Evolutionary conservation across 108 stramenopile species (phyloP), one percentile per base, ranked within the genome.

Genomic region (Nannochloropsis gaditana): DNA sequence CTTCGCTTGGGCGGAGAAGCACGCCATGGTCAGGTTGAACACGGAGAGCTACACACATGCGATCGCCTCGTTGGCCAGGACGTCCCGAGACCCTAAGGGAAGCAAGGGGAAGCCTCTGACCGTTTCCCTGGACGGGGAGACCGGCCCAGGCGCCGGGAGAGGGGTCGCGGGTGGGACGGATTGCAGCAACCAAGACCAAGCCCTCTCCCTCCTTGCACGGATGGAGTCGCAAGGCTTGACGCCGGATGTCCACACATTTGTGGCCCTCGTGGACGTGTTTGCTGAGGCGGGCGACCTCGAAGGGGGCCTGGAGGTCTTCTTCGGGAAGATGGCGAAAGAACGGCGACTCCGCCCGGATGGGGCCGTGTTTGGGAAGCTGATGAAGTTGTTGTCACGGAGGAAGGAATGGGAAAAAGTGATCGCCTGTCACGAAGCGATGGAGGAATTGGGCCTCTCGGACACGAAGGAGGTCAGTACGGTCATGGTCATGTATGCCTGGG

Each of bases 391-490:
- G 15, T 15, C 59, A 6, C 15, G 59, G 59, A n/a, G 15, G 59
- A n/a, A n/a, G 4, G 59, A 73, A n/a, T 73, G 59, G 59, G n/a
- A n/a, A 8, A 73, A 73, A 6, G 59, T 73, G 19, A n/a, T 73
- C 19, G n/a, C n/a, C 19, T 73, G 59, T 6, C 19, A n/a, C 19
- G 59, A 73, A 73, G 59, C 19, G 6, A 73, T 73, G 59, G 19
- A 73, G 15, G 59, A 73, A n/a, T n/a, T 73, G 15, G 59, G 59
- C 59, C 15, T 73, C 59, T n/a, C 59, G 59, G 59, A 73, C 59
- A n/a, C 2, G 59, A 73, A 8, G 2, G 59, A 73, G 59, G 2
- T 73, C 19, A n/a, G 59, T 73, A n/a, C 15, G 15, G 59, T n/a
- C 6, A n/a, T 73, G 8, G 59, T n/a, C 19, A n/a, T n/a, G 59